A percentile compares a stretch with the other conserved stretches of the same genome.
Conservation (phyloP, 2,329 filamentous ascomycete genomes). For the Penicillium nordicum region DNA sequence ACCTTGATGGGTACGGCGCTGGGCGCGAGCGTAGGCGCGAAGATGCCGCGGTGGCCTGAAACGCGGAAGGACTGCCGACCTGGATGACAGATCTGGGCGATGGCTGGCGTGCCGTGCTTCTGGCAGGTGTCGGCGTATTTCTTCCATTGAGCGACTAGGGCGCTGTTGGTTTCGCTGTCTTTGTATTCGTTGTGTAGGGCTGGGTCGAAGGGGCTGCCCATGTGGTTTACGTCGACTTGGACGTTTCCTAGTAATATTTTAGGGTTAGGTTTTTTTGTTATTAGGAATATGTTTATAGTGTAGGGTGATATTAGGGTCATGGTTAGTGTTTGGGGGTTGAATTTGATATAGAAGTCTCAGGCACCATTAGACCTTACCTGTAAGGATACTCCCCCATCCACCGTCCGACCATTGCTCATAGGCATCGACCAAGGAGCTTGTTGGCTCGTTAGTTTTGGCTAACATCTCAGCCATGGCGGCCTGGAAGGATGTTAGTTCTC, state of each 20-base stretch:
- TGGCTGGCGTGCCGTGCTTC: conserved; percentile 40
- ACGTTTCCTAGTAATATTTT: conserved; percentile 32
- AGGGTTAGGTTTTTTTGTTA: background rate
- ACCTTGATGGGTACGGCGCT: conserved; percentile 40
- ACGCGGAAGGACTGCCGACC: conserved; percentile 44
- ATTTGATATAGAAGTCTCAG: too few species aligned
- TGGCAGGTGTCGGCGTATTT: conserved; percentile 33
- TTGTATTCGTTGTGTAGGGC: conserved; percentile 29
- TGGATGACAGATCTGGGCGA: conserved; percentile 47
- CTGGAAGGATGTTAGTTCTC: conserved; percentile 27
- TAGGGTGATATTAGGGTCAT: background rate
- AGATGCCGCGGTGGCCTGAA: conserved; percentile 38
- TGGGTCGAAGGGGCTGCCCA: conserved; percentile 33
- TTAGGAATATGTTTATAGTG: background rate
- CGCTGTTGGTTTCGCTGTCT: conserved; percentile 9
- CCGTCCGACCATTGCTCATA: conserved; percentile 53
- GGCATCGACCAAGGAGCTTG: conserved; percentile 41
- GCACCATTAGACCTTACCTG: conserved; percentile 26
- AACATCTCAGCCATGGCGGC: conserved; percentile 45
- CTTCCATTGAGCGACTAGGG: conserved; percentile 26
- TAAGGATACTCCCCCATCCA: conserved; percentile 44
- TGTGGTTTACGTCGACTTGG: conserved; percentile 45
- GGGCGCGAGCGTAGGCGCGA: conserved; percentile 35
- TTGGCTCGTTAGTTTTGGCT: conserved; percentile 47
- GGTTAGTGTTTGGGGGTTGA: background rate